A percentile compares a stretch with the other conserved stretches of the same genome.
These are phyloP conservation scores for Echinosophora koreensis DNA, from an alignment of 306 rosid genomes.

Conservation along the genomic window DNA sequence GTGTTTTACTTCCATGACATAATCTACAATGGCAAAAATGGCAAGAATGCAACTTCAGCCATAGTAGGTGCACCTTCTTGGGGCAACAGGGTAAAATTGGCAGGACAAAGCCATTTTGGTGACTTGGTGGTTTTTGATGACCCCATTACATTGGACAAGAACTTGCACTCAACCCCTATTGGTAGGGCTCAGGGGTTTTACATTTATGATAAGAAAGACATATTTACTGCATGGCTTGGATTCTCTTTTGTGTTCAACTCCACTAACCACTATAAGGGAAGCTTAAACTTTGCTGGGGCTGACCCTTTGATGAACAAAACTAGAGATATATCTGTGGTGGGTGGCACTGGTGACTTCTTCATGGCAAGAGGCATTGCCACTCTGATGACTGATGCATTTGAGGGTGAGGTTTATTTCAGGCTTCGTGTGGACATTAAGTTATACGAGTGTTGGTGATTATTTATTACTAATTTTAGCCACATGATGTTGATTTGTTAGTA, in stretches of 20 bases:
- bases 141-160: slow-evolving; percentile 72
- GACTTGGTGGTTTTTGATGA: slow-evolving; percentile 73
- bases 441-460: slow-evolving; percentile 66
- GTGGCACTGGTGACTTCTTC: slow-evolving; percentile 87
- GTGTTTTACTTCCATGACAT: slow-evolving; percentile 75
- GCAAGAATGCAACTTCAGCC: slow-evolving; percentile 46
- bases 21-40: slow-evolving; percentile 56
- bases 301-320: slow-evolving; percentile 74
- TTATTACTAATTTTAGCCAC: neutral
- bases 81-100: slow-evolving; percentile 62
- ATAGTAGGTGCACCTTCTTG: slow-evolving; percentile 52
- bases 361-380: slow-evolving; percentile 76
- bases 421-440: slow-evolving; percentile 62
- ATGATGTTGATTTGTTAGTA: no score
- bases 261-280: slow-evolving; percentile 64
- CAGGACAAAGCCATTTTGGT: slow-evolving; percentile 69
- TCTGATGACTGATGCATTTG: slow-evolving; percentile 60
- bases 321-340: slow-evolving; percentile 69
- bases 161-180: slow-evolving; percentile 61
- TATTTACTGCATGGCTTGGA: slow-evolving; percentile 73
- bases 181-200: slow-evolving; percentile 85
- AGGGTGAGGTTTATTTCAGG: slow-evolving; percentile 75
- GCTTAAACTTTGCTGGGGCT: slow-evolving; percentile 67
- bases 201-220: slow-evolving; percentile 63
- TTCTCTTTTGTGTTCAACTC: slow-evolving; percentile 77